These are phyloP conservation scores for Aristolochia fimbriata DNA, from an alignment of 164 flowering plant genomes.

Conservation along the genomic window DNA sequence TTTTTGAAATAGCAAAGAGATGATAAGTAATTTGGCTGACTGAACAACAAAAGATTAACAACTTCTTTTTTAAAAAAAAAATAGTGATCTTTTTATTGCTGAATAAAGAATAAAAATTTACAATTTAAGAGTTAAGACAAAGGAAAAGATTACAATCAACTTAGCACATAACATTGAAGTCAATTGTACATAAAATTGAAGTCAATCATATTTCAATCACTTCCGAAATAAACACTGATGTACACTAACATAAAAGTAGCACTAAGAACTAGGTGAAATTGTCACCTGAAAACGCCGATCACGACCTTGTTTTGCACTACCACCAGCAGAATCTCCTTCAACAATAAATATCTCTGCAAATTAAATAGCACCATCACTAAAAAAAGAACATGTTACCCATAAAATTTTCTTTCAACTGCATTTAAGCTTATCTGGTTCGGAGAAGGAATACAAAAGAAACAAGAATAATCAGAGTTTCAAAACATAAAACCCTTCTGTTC, in stretches of 20 bases:
- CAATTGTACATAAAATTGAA: not conserved
- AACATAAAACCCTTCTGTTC: not conserved
- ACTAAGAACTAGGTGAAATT: not conserved
- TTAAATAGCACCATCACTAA: not conserved
- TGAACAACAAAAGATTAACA: too few relatives aligned
- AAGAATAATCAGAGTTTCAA: not conserved
- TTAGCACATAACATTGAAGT: not conserved
- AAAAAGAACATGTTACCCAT: not conserved
- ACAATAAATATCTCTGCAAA: constrained; percentile 90
- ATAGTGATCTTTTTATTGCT: too few relatives aligned
- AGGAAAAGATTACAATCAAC: not conserved
- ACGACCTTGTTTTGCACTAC: constrained; percentile 99
- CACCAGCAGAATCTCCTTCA: constrained; percentile 99
- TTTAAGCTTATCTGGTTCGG: not conserved
- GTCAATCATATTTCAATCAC: not conserved
- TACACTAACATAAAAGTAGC: too few relatives aligned
- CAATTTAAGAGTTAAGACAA: too few relatives aligned
- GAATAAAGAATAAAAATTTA: too few relatives aligned
- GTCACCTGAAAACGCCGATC: constrained; percentile 95
- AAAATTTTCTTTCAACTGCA: not conserved
- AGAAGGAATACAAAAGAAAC: not conserved
- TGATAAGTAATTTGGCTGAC: too few relatives aligned
- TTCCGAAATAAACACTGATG: too few relatives aligned
- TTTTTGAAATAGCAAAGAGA: too few relatives aligned
- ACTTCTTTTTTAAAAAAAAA: too few relatives aligned